Conservation (phyloP, 768 basidiomycete genomes). For the Trametes villosa region DNA sequence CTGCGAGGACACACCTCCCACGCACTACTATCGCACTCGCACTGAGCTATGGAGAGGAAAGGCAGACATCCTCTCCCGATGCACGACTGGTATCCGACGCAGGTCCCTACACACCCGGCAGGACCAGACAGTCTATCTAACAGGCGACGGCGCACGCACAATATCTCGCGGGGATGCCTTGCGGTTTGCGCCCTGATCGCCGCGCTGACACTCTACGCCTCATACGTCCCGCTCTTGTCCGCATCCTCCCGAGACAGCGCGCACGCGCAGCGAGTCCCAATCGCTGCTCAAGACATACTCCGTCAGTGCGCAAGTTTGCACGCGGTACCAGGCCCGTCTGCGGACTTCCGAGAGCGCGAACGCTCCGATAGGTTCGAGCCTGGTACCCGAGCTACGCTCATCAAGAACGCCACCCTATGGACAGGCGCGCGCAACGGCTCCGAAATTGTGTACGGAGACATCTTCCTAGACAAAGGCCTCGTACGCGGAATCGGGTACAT, state of each 20-base stretch:
- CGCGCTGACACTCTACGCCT: neutral
- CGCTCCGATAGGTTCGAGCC: conserved; percentile 67
- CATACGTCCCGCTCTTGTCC: neutral
- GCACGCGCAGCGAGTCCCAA: conserved; percentile 24
- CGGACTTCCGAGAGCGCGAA: conserved; percentile 34
- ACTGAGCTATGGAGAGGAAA: neutral
- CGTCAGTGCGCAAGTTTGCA: conserved; percentile 37
- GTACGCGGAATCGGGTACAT: conserved; percentile 62
- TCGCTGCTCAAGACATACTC: conserved; percentile 34
- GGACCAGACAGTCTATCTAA: no score
- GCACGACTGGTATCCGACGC: no score
- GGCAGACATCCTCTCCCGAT: neutral
- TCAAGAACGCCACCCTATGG: conserved; percentile 74
- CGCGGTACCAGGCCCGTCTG: conserved; percentile 35
- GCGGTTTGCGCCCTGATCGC: neutral
- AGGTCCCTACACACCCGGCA: no score
- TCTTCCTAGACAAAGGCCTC: conserved; percentile 70
- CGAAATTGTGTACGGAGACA: conserved; percentile 59
- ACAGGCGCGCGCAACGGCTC: conserved; percentile 61
- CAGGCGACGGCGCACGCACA: no score
- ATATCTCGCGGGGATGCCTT: neutral
- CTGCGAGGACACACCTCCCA: neutral
- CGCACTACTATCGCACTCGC: neutral
- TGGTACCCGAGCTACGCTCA: conserved; percentile 67
- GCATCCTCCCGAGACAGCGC: neutral